Evolutionary conservation across 805 yeast species (phyloP).

Genomic region (Starmera quercuum): DNA sequence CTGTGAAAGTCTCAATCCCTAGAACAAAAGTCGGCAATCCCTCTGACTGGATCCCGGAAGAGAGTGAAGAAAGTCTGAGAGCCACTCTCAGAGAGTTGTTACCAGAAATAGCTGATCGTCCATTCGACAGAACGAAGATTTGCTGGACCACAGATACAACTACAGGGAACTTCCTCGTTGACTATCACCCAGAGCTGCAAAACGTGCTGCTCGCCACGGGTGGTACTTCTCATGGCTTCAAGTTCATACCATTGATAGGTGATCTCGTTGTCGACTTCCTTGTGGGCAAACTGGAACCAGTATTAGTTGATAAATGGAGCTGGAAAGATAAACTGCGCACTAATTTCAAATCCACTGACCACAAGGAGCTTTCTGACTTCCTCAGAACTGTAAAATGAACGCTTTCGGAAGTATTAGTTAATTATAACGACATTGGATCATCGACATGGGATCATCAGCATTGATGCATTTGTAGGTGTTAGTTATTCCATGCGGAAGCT

Average conservation of each 20-base stretch:
- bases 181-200: slow-evolving; percentile 17
- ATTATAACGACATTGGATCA: too few species aligned
- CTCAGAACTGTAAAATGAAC: too few species aligned
- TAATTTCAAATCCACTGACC: slow-evolving; percentile 3
- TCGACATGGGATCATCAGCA: too few species aligned
- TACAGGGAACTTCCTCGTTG: slow-evolving; percentile 22
- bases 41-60: slow-evolving; percentile 10
- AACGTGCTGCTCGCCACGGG: slow-evolving; percentile 25
- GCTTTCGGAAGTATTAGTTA: too few species aligned
- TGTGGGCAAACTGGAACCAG: slow-evolving; percentile 4
- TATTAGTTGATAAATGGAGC: slow-evolving; percentile 5
- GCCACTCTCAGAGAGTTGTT: slow-evolving; percentile 22
- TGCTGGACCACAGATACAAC: slow-evolving; percentile 30
- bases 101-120: slow-evolving; percentile 7
- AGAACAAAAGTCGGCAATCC: slow-evolving; percentile 9
- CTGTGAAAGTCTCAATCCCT: slow-evolving; percentile 6
- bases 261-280: slow-evolving; percentile 11
- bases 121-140: slow-evolving; percentile 24
- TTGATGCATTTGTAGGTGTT: too few species aligned
- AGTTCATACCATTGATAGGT: slow-evolving; percentile 24
- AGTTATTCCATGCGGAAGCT: too few species aligned
- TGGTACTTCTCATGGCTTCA: slow-evolving; percentile 26
- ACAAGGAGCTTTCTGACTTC: too few species aligned
- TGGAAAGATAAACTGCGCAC: slow-evolving; percentile 9
- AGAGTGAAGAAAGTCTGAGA: slow-evolving; percentile 6